Base-by-base conservation (phyloP, 2,329 filamentous ascomycete genomes). In the Ophiostoma populinum region DNA sequence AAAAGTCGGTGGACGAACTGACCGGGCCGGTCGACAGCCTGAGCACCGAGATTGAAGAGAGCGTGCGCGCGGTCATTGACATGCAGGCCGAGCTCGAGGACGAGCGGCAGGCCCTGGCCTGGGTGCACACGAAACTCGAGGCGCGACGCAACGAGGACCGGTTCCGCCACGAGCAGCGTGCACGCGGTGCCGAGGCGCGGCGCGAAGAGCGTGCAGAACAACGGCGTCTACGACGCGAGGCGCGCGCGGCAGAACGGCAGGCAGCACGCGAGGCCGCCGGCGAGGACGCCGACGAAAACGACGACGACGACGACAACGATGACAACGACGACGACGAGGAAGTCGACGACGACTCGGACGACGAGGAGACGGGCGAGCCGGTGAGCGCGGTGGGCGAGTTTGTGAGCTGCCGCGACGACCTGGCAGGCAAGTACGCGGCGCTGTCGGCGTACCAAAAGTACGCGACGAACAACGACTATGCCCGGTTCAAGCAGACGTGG, bases 401-500 rank as follows among this genome's bases (percentile, higher is more conserved):
- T 26, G 46, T 51, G 24, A 40, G 54, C 6, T 49, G 54, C 10
- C 55, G 55, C 20, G 46, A 51, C 20, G 42, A 50, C 22, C 62
- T 61, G 36, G 46, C 50, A 1, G 46, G 45, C 9, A 58, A 62
- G 26, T 71, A 70, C 46, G 50, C 49, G 1, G 42, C 45, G 2
- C 50, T 63, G 43, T 53, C 47, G 24, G 46, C 55, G 31, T 50
- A 63, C 39, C 51, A 65, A 43, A 62, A 62, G 18, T 74, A 73
- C 46, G 66, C 58, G 5, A 43, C 57, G 10, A 59, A 72, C 51
- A 73, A 73, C 47, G 65, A 71, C 45, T 74, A 74, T 46, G 59
- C 62, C 38, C 52, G 54, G n/a, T 73, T 74, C 58, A 70, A 69
- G 49, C 62, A 62, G 45, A 51, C 62, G 17, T 68, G 66, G 65